phyloP scores from a whole-genome alignment of 2,329 filamentous ascomycete genomes.

The Claviceps maximensis region DNA sequence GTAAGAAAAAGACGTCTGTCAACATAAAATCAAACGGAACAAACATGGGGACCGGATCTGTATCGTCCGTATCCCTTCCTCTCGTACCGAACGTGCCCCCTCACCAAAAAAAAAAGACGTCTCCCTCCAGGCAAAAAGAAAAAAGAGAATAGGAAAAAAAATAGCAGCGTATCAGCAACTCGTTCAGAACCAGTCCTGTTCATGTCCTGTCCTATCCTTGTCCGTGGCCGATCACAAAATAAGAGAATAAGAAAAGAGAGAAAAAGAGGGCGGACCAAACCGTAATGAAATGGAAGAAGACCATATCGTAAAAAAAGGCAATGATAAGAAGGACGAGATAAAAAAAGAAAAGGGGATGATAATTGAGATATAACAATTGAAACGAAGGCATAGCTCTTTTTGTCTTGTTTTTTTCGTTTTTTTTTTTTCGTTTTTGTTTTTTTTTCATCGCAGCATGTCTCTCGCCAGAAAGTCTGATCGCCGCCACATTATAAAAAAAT shows the following conservation, averaged over 20 bases:
- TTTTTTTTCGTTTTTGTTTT: constrained; percentile 10
- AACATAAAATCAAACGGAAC: constrained; percentile 4
- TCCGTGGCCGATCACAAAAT: background rate
- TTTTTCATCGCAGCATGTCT: constrained; percentile 12
- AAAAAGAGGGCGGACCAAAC: background rate
- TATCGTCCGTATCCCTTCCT: constrained; percentile 1
- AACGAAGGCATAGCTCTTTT: constrained; percentile 15
- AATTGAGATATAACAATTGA: constrained; percentile 9
- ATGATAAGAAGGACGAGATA: constrained; percentile 5
- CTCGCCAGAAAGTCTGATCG: constrained; percentile 20
- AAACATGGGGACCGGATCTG: background rate
- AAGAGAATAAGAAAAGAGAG: too few species aligned
- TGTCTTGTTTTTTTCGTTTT: background rate
- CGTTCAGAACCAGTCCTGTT: background rate
- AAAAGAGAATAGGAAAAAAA: background rate
- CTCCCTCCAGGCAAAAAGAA: background rate
- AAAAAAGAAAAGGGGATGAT: background rate
- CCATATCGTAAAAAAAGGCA: constrained; percentile 2
- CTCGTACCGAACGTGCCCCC: background rate
- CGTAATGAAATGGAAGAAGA: background rate
- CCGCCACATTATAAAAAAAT: constrained; percentile 20
- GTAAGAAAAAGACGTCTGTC: constrained; percentile 1
- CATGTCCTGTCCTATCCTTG: background rate
- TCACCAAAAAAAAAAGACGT: background rate
- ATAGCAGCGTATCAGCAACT: background rate